A percentile compares a stretch with the other conserved stretches of the same genome.
These are phyloP conservation scores for Apiospora marii DNA, from an alignment of 2,329 filamentous ascomycete species.

Conservation along the genomic window DNA sequence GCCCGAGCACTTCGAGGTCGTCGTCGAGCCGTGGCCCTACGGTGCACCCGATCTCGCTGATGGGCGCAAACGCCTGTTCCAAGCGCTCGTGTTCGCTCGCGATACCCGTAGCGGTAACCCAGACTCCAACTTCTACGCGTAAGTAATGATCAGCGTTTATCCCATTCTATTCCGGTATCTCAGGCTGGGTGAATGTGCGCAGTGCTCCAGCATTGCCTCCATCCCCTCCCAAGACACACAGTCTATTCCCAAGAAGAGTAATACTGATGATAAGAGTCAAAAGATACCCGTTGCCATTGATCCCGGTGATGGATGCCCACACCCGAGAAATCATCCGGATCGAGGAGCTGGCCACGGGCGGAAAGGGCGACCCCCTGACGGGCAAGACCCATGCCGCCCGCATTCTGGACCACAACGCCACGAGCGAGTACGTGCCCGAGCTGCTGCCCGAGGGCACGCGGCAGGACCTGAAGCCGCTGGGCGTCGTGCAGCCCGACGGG, in stretches of 20 bases:
- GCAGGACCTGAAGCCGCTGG: slow-evolving; percentile 70
- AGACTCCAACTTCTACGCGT: slow-evolving; percentile 70
- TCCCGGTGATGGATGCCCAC: slow-evolving; percentile 64
- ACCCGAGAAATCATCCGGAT: slow-evolving; percentile 63
- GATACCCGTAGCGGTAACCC: slow-evolving; percentile 51
- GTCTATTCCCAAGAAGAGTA: too few species aligned
- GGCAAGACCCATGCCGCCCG: slow-evolving; percentile 49
- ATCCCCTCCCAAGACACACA: too few species aligned
- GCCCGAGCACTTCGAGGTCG: slow-evolving; percentile 52
- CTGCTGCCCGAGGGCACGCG: slow-evolving; percentile 57
- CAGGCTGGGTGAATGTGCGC: too few species aligned
- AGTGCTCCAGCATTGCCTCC: too few species aligned
- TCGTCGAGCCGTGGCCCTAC: slow-evolving; percentile 75
- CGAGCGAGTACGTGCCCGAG: slow-evolving; percentile 59
- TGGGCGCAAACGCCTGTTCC: slow-evolving; percentile 53
- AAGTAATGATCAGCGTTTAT: too few species aligned
- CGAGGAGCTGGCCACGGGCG: slow-evolving; percentile 62
- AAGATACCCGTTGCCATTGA: slow-evolving; percentile 60
- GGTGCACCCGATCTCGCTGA: slow-evolving; percentile 52
- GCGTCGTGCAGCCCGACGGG: slow-evolving; percentile 68
- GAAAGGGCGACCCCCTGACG: slow-evolving; percentile 49
- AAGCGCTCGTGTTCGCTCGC: slow-evolving; percentile 57
- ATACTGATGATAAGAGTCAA: too few species aligned
- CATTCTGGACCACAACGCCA: slow-evolving; percentile 49
- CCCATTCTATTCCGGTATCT: too few species aligned